These are phyloP conservation scores for Leptographium galeiforme DNA, from an alignment of 2,329 filamentous ascomycete species.

Conservation along the genomic window DNA sequence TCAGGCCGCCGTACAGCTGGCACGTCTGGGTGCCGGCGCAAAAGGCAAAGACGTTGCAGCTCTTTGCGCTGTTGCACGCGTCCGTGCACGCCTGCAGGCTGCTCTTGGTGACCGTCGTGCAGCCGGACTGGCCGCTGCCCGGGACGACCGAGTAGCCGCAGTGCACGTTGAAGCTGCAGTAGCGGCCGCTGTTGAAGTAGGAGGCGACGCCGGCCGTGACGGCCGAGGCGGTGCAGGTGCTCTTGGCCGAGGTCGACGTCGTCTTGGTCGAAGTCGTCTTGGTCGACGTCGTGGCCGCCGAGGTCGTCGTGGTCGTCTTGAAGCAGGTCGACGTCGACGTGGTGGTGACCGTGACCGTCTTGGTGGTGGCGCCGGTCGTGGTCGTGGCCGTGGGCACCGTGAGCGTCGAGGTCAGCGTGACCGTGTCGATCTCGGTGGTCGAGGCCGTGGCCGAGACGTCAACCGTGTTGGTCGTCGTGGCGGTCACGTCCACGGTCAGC, in stretches of 20 bases:
- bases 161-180: conserved; percentile 1
- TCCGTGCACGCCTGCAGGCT: conserved; percentile 1
- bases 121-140: neutral
- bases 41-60: conserved; percentile 7
- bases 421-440: neutral
- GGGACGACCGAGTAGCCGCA: conserved; percentile 1
- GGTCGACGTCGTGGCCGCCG: too few relatives aligned
- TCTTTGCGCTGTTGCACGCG: conserved; percentile 1
- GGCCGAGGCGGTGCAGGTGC: conserved; percentile 1
- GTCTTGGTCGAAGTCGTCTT: neutral
- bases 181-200: neutral
- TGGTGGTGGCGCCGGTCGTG: neutral
- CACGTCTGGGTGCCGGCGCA: neutral
- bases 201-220: neutral
- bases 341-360: neutral
- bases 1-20: conserved; percentile 1
- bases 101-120: neutral
- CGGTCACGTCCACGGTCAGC: neutral
- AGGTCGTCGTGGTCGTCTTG: neutral
- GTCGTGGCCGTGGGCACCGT: neutral
- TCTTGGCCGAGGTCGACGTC: neutral
- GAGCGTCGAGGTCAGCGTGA: neutral
- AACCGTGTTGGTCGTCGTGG: conserved; percentile 3
- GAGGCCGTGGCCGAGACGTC: neutral
- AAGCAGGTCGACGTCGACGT: neutral